A percentile compares a stretch with the other conserved stretches of the same genome.
phyloP scores from a whole-genome alignment of 345 rosid genomes.

The Gynandropsis gynandra region DNA sequence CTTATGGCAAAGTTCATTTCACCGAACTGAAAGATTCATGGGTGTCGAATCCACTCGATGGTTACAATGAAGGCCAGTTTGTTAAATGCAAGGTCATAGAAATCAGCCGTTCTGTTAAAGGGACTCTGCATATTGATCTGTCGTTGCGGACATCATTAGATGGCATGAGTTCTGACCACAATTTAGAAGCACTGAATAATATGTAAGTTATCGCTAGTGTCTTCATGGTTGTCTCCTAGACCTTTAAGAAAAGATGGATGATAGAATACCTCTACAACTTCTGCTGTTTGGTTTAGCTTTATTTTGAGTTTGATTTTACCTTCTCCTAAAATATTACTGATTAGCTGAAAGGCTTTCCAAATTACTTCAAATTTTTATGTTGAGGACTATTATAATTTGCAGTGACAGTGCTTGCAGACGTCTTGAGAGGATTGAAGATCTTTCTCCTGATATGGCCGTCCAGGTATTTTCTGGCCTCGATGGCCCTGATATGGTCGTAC shows the following conservation, averaged over 20 bases:
- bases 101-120: slow-evolving; percentile 50
- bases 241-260: not conserved
- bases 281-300: slow-evolving; percentile 5
- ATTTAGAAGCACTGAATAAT: slow-evolving; percentile 29
- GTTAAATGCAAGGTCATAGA: slow-evolving; percentile 91
- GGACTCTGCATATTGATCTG: slow-evolving; percentile 65
- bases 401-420: slow-evolving; percentile 38
- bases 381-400: slow-evolving; percentile 16
- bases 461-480: slow-evolving; percentile 42
- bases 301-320: slow-evolving; percentile 4
- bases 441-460: slow-evolving; percentile 49
- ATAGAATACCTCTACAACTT: not conserved
- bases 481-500: slow-evolving; percentile 7
- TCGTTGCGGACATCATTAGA: slow-evolving; percentile 54
- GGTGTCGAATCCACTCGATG: slow-evolving; percentile 66
- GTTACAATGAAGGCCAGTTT: slow-evolving; percentile 67
- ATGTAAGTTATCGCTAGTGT: slow-evolving; percentile 40
- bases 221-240: not conserved
- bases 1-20: slow-evolving; percentile 79
- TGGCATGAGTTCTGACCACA: slow-evolving; percentile 42
- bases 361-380: slow-evolving; percentile 2
- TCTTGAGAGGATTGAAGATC: slow-evolving; percentile 57
- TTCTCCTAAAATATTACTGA: slow-evolving; percentile 4
- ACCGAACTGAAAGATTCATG: slow-evolving; percentile 71
- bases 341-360: not conserved